Evolutionary conservation across 305 asterid genomes (phyloP).

Genomic region (Rubia tinctorum): DNA sequence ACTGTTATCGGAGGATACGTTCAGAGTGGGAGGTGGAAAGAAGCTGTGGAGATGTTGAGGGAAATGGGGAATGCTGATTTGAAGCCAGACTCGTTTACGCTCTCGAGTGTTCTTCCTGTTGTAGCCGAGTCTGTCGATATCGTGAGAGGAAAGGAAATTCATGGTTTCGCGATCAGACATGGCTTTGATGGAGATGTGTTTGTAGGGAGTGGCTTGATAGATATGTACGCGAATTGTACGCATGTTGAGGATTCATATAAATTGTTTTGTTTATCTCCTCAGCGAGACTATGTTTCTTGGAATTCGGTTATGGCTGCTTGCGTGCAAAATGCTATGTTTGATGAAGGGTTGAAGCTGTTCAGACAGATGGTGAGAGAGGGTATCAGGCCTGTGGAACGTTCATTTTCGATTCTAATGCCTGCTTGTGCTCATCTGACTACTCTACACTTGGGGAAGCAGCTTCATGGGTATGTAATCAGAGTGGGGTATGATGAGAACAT

Average conservation of each 20-base stretch:
- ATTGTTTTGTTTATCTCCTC: conserved; percentile 46
- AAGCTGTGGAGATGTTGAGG: conserved; percentile 56
- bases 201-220: conserved; percentile 79
- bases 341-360: conserved; percentile 59
- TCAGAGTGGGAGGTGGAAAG: conserved; percentile 48
- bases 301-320: conserved; percentile 70
- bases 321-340: conserved; percentile 78
- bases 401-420: conserved; percentile 86
- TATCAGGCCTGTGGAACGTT: conserved; percentile 57
- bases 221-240: conserved; percentile 78
- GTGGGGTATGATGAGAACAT: conserved; percentile 50
- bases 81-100: conserved; percentile 75
- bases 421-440: conserved; percentile 80
- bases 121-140: conserved; percentile 46
- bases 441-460: conserved; percentile 72
- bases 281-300: conserved; percentile 72
- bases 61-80: conserved; percentile 56
- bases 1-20: conserved; percentile 63
- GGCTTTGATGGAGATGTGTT: conserved; percentile 57
- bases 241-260: conserved; percentile 56
- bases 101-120: conserved; percentile 70
- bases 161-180: conserved; percentile 65
- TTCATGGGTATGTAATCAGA: conserved; percentile 64
- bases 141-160: conserved; percentile 80
- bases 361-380: conserved; percentile 64